Evolutionary conservation across 768 basidiomycete species (phyloP), one percentile per base, ranked within the genome.

Genomic region (Suillus placidus): DNA sequence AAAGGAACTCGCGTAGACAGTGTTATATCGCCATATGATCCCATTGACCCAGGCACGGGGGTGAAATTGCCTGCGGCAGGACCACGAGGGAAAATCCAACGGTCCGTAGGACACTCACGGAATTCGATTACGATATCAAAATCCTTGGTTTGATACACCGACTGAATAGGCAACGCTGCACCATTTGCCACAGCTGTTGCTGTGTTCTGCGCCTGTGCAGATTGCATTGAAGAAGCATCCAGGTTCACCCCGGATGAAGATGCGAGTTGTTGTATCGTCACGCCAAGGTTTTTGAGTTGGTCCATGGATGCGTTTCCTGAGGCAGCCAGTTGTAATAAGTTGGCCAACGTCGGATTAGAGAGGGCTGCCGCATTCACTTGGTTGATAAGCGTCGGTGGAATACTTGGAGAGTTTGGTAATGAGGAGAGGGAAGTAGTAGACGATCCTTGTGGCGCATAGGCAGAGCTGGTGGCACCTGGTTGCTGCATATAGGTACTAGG

Each of bases 71-170:
- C 87, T 37, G 82, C 76, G 9, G 83, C 82, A 6, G 82, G 79
- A 26, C 85, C 86, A 38, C 89, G 85, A 61, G 92, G 91, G 62
- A 93, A 80, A 7, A 90, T 69, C 85, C 86, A 89, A n/a, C 87
- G 84, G 56, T 91, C 89, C 51, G 80, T 79, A 3, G 85, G 80
- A 6, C 79, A 77, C 70, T 93, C 92, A 60, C 82, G 78, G 68
- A 91, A 93, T 71, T 91, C 90, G 61, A 94, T 71, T 30, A 93
- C 85, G 1, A 94, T 72, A 72, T 93, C 92, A 70, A 88, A 91
- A n/a, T 85, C 84, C 71, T 84, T 88, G 40, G 82, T 72, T 51
- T 70, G 74, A 66, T 68, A 73, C 64, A 68, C 74, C 4, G 56
- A 35, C 14, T 23, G 56, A 13, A n/a, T 57, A 16, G 70, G 66